A percentile compares a stretch with the other conserved stretches of the same genome.
These are phyloP conservation scores for Pholiota microspora DNA, from an alignment of 768 basidiomycete genomes.

Conservation along the genomic window DNA sequence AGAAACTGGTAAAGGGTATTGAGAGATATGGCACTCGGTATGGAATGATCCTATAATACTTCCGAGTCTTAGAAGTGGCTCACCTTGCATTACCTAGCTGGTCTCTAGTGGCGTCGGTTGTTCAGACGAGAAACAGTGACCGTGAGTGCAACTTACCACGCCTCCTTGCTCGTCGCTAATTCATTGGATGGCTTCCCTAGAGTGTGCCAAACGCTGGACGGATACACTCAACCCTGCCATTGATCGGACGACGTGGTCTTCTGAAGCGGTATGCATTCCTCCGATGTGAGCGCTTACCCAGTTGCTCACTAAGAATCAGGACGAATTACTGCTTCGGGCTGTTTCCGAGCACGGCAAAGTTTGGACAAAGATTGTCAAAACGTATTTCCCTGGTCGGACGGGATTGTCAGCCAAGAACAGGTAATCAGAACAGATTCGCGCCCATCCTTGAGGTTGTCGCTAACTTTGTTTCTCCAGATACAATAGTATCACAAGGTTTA, in stretches of 20 bases:
- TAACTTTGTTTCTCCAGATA: constrained; percentile 31
- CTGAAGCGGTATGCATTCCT: constrained; percentile 41
- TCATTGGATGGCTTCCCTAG: constrained; percentile 25
- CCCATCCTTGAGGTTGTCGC: constrained; percentile 8
- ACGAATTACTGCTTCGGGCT: constrained; percentile 51
- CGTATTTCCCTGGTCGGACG: constrained; percentile 58
- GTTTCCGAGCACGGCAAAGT: constrained; percentile 56
- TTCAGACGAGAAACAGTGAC: constrained; percentile 56
- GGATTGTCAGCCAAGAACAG: constrained; percentile 61
- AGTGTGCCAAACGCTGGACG: constrained; percentile 63
- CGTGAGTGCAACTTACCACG: constrained; percentile 35
- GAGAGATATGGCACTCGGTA: constrained; percentile 56
- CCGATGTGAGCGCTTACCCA: not conserved
- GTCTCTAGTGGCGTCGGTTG: constrained; percentile 57
- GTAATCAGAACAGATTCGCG: constrained; percentile 24
- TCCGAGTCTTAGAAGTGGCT: not conserved
- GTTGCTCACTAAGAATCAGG: constrained; percentile 29
- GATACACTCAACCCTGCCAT: constrained; percentile 61
- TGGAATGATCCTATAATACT: constrained; percentile 6
- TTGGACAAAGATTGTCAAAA: constrained; percentile 63
- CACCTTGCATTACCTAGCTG: constrained; percentile 32
- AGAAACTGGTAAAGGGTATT: constrained; percentile 53
- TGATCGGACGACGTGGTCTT: constrained; percentile 57
- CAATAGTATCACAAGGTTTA: constrained; percentile 51
- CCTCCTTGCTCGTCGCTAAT: constrained; percentile 12